These are phyloP conservation scores for Wickerhamomyces sydowiorum DNA, from an alignment of 805 yeast species.

Conservation along the genomic window DNA sequence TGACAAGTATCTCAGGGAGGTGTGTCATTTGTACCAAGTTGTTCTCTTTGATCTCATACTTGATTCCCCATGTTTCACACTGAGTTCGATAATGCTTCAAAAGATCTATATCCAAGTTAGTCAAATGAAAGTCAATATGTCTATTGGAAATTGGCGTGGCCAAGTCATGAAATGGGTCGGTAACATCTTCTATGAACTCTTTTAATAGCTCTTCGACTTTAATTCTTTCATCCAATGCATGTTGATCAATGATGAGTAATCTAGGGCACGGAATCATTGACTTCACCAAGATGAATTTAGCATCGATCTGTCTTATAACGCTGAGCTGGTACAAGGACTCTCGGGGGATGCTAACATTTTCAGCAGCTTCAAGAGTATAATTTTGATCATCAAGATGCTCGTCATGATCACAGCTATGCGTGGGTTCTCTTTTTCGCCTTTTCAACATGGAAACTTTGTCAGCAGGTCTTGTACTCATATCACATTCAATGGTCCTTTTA, in stretches of 20 bases:
- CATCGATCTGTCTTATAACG: conserved; percentile 54
- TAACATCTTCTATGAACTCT: conserved; percentile 27
- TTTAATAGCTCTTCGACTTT: conserved; percentile 46
- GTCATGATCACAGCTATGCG: background rate
- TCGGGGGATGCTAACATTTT: conserved; percentile 9
- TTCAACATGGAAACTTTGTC: background rate
- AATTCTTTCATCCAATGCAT: conserved; percentile 79
- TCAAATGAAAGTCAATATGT: conserved; percentile 12
- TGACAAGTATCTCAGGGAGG: conserved; percentile 37
- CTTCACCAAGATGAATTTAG: conserved; percentile 53
- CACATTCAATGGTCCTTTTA: background rate
- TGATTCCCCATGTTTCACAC: conserved; percentile 41
- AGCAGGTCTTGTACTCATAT: background rate
- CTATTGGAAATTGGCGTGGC: conserved; percentile 6
- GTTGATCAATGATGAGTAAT: conserved; percentile 57
- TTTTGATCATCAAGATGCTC: background rate
- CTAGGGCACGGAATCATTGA: conserved; percentile 22
- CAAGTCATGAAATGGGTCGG: conserved; percentile 17
- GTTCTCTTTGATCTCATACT: conserved; percentile 9
- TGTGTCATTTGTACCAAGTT: conserved; percentile 28
- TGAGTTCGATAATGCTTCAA: conserved; percentile 23
- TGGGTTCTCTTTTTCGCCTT: background rate
- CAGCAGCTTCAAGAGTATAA: background rate
- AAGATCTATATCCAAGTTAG: conserved; percentile 27
- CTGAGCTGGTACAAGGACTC: conserved; percentile 18